Conservation (phyloP, 2,329 filamentous ascomycete species). For the Aspergillus hortae region DNA sequence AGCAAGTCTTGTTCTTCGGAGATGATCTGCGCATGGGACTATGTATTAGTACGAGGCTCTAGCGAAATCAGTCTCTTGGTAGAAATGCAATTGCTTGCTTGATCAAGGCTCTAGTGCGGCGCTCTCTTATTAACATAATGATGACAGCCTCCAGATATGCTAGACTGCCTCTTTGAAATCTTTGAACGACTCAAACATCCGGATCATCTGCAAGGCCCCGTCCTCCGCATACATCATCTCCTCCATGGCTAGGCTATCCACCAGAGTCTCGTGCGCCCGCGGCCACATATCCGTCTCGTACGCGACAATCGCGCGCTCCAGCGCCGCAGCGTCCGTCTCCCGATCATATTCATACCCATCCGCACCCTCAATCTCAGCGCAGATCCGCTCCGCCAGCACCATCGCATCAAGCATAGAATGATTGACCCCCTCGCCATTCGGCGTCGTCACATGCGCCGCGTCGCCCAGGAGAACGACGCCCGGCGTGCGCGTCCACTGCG, state of each 20-base stretch:
- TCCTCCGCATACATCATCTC: background rate
- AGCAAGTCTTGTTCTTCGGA: no score
- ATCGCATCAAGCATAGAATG: slow-evolving; percentile 27
- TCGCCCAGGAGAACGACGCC: slow-evolving; percentile 29
- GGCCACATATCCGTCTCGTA: slow-evolving; percentile 6
- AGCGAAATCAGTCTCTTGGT: no score
- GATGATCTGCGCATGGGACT: no score
- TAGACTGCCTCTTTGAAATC: background rate
- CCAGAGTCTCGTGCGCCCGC: background rate
- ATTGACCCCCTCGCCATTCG: slow-evolving; percentile 30
- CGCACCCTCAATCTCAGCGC: background rate
- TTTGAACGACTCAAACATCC: background rate
- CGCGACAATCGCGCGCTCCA: background rate
- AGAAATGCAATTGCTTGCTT: no score
- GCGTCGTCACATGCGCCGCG: slow-evolving; percentile 26
- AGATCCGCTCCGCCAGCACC: slow-evolving; percentile 13
- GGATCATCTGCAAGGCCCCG: background rate
- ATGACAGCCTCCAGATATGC: no score
- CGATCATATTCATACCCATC: no score
- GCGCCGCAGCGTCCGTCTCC: background rate
- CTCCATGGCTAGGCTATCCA: background rate
- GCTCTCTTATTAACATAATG: no score
- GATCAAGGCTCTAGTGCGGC: no score
- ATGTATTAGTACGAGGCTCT: no score
- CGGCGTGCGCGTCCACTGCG: slow-evolving; percentile 19